Base-by-base conservation (phyloP, 371 early-diverging fungal genomes). In the Mycotypha africana region DNA sequence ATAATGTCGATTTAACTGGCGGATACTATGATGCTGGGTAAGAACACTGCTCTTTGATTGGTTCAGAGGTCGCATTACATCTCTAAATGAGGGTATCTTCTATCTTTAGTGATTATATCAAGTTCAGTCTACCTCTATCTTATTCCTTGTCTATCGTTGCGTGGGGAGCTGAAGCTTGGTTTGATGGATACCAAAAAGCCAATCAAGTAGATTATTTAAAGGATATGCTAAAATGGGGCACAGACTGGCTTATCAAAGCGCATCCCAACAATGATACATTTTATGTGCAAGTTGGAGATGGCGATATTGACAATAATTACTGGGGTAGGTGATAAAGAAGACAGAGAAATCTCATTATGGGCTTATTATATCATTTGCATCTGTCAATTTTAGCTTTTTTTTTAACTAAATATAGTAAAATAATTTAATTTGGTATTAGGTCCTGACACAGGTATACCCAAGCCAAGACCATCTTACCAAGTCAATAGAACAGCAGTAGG, bases 161-260 rank as follows among this genome's bases (percentile, higher is more conserved):
- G 23, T 84, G 82, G 81, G 76, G 82, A 5, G 83, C 64, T 3
- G 36, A 70, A 32, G 66, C 71, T 53, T 84, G 68, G 62, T 76
- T 55, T 53, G 62, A 79, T 9, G 82, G 82, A 15, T 82, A 79
- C 42, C 57, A 61, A 39, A 62, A 67, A 36, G 76, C 83, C 11
- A 58, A 67, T 16, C 74, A 82, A 50, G 60, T 63, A 1, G 26
- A 34, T 1, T 66, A 79, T 31, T 53, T 84, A 3, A 42, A 54
- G 15, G 67, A 70, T 25, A 80, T 69, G 67, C 33, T 84, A 9
- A 70, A 69, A 44, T 84, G 81, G 82, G 84, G 84, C 16, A 74
- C 70, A 25, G 82, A 84, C 38, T 82, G 82, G 80, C 19, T 47
- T 50, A 67, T 53, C 54, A 71, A 61, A 42, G 62, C 62, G 1